phyloP scores from a whole-genome alignment of 768 basidiomycete genomes.

The Trametes elegans region DNA sequence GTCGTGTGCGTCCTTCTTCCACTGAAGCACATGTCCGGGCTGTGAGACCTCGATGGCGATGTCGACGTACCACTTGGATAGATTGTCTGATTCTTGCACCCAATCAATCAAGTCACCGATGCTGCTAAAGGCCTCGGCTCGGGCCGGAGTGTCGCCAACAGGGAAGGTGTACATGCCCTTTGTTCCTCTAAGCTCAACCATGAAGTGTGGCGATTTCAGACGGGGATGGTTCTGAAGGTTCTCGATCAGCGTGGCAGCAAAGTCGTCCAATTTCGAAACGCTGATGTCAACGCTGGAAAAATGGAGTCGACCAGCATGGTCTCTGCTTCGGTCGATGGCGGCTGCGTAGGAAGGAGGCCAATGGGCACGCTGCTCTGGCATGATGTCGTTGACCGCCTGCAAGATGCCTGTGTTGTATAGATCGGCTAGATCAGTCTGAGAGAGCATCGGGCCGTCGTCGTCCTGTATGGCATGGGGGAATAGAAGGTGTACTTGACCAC shows the following conservation, averaged over 20 bases:
- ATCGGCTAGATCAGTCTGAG: neutral
- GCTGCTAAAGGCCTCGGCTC: neutral
- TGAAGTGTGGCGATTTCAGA: neutral
- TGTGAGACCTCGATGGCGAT: neutral
- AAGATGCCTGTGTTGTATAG: neutral
- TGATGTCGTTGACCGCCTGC: neutral
- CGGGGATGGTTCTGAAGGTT: neutral
- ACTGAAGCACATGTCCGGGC: neutral
- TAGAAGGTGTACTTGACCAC: too few species aligned
- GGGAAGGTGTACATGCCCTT: neutral
- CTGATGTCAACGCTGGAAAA: neutral
- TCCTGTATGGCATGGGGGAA: too few species aligned
- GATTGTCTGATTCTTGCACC: neutral
- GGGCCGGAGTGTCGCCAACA: neutral
- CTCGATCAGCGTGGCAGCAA: neutral
- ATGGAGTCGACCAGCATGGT: neutral
- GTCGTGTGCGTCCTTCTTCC: neutral
- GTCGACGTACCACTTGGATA: neutral
- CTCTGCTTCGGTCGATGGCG: neutral
- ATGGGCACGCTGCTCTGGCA: neutral
- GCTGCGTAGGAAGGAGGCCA: neutral
- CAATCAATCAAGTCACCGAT: neutral
- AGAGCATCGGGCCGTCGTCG: too few species aligned
- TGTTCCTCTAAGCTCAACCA: neutral
- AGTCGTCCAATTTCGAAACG: neutral